phyloP scores from a whole-genome alignment of 1,284 basidiomycete genomes.

The Taiwanofungus camphoratus region DNA sequence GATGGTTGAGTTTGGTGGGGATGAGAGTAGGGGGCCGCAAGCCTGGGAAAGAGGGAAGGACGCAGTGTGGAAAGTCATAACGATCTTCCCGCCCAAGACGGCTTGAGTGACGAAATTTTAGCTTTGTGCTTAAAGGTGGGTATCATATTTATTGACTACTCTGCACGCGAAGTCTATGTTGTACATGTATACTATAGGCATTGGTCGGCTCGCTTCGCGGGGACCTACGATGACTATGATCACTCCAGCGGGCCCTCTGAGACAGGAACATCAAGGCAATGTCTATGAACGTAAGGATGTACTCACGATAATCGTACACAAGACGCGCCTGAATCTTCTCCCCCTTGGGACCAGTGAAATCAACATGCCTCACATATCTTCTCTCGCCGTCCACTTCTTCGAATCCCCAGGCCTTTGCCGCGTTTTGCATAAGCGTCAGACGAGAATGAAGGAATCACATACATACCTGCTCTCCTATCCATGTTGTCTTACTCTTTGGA shows the following conservation, averaged over 20 bases:
- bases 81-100: slow-evolving; percentile 47
- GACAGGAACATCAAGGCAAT: neutral
- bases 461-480: slow-evolving; percentile 34
- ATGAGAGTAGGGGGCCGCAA: slow-evolving; percentile 67
- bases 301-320: slow-evolving; percentile 62
- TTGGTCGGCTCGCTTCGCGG: neutral
- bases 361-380: slow-evolving; percentile 54
- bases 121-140: neutral
- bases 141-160: neutral
- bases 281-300: neutral
- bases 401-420: slow-evolving; percentile 62
- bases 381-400: slow-evolving; percentile 55
- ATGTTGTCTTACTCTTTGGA: slow-evolving; percentile 31
- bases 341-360: slow-evolving; percentile 58
- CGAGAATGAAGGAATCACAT: neutral
- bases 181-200: neutral
- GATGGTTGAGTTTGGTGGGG: slow-evolving; percentile 79
- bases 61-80: slow-evolving; percentile 69
- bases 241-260: neutral
- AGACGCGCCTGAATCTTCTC: slow-evolving; percentile 53
- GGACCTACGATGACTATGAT: neutral
- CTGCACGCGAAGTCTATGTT: neutral
- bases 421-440: neutral
- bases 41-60: slow-evolving; percentile 84
- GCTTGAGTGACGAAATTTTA: slow-evolving; percentile 1